Conservation (phyloP, 1,139 yeast species). For the Chernovozyma sophiae-reginae region DNA sequence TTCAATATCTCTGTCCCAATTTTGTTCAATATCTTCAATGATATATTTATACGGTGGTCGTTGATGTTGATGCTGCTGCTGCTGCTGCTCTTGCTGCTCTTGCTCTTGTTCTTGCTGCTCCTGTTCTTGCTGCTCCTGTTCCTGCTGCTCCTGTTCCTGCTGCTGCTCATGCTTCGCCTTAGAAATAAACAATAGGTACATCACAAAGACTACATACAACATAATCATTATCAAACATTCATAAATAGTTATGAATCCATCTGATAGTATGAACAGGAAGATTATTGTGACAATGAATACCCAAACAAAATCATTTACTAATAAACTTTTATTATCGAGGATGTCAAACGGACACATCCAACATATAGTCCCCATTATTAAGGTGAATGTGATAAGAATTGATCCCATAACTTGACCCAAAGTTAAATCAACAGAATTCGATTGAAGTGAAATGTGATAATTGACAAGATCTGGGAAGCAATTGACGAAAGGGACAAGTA, state of each 20-base stretch:
- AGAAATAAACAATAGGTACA: slow-evolving; percentile 17
- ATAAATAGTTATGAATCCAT: slow-evolving; percentile 42
- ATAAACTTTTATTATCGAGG: slow-evolving; percentile 16
- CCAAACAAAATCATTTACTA: slow-evolving; percentile 32
- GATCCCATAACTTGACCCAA: slow-evolving; percentile 43
- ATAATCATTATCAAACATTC: slow-evolving; percentile 46
- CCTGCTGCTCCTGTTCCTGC: background rate
- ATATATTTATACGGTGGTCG: too few species aligned
- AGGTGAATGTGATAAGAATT: slow-evolving; percentile 31
- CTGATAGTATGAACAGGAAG: slow-evolving; percentile 43
- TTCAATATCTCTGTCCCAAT: background rate
- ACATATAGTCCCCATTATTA: slow-evolving; percentile 34
- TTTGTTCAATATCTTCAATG: background rate
- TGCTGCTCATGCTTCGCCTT: background rate
- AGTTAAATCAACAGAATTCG: slow-evolving; percentile 32
- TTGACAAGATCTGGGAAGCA: slow-evolving; percentile 39
- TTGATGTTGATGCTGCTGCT: too few species aligned
- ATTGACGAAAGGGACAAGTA: slow-evolving; percentile 38
- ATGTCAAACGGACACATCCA: slow-evolving; percentile 22
- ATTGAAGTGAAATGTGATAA: slow-evolving; percentile 29
- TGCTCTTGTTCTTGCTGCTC: background rate
- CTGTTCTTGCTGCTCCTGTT: background rate
- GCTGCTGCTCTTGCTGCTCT: background rate
- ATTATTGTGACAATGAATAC: slow-evolving; percentile 31
- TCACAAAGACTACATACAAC: slow-evolving; percentile 35